Evolutionary conservation across 2,329 filamentous ascomycete species (phyloP), one percentile per base, ranked within the genome.

Genomic region (Knufia petricola): DNA sequence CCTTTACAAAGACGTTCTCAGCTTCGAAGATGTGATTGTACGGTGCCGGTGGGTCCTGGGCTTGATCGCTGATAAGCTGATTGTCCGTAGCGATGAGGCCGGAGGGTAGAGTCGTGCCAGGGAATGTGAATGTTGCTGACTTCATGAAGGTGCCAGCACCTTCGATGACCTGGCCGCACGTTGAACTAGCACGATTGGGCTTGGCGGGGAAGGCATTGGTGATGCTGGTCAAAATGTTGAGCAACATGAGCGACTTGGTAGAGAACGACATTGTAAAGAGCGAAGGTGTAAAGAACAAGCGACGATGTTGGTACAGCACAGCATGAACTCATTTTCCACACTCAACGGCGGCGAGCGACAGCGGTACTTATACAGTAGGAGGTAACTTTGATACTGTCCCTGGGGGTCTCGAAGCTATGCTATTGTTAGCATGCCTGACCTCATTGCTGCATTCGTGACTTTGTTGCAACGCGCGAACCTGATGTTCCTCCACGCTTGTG

Each of bases 41-140:
- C 4, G 54, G 54, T 8, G 38, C 31, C 4, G 54, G 54, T 8
- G 38, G 24, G 21, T 32, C 40, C n/a, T 26, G 15, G 4, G 19
- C 37, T 42, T 42, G 45, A 26, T 46, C 26, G 20, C 50, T n/a
- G 40, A 47, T 41, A 49, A 37, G 6, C 19, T 7, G 34, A 31
- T 55, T 51, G 28, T 53, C 49, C 24, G 51, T 55, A 20, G 38
- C 49, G 1, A 2, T 3, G 10, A 58, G 52, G 15, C 55, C 55
- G 3, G 43, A 39, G 8, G 55, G 53, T 3, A 58, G 34, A 17
- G 36, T 49, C n/a, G 42, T 24, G 19, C 46, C 49, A 2, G 30
- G 26, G 42, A 58, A 58, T 3, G 50, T 53, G 45, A 50, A 58
- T 21, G 49, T 41, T 34, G 54, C 52, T 37, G 34, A 49, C 23